These are phyloP conservation scores for Sphagnum magellanicum DNA, from an alignment of 228 moss, liverwort and hornwort genomes.

Conservation along the genomic window DNA sequence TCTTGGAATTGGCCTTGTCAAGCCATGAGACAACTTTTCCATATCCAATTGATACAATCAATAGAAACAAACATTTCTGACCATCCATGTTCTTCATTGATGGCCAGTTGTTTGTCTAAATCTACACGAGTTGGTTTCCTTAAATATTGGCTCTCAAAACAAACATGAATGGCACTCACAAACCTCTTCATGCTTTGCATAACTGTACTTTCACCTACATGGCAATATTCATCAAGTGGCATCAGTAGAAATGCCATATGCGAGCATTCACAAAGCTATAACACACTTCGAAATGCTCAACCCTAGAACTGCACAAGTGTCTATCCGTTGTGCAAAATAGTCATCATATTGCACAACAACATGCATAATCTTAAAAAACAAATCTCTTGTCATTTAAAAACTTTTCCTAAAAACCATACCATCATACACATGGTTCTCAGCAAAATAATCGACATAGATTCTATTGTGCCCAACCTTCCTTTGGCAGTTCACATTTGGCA, in stretches of 20 bases:
- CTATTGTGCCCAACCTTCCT: not conserved
- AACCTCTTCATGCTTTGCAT: slow-evolving; percentile 2
- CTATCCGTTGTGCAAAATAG: slow-evolving; percentile 3
- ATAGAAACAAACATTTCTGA: not conserved
- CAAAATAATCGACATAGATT: not conserved
- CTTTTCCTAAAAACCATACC: not conserved
- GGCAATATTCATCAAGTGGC: slow-evolving; percentile 1
- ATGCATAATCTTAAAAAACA: slow-evolving; percentile 1
- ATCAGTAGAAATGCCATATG: not conserved
- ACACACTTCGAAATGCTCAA: not conserved
- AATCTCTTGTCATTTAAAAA: not conserved
- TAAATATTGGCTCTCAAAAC: not conserved
- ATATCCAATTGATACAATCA: not conserved
- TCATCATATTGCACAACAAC: not conserved
- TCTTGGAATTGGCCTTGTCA: not conserved
- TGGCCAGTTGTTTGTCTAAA: not conserved
- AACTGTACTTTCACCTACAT: not conserved
- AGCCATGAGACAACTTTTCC: not conserved
- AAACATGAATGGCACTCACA: not conserved
- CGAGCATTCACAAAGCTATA: not conserved
- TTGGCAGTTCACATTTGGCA: not conserved
- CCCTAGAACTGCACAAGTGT: not conserved
- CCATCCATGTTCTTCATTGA: slow-evolving; percentile 1
- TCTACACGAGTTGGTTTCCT: not conserved
- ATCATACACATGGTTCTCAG: not conserved